Evolutionary conservation across 208 protist genomes (phyloP), one percentile per base, ranked within the genome.

Genomic region (Angomonas deanei): DNA sequence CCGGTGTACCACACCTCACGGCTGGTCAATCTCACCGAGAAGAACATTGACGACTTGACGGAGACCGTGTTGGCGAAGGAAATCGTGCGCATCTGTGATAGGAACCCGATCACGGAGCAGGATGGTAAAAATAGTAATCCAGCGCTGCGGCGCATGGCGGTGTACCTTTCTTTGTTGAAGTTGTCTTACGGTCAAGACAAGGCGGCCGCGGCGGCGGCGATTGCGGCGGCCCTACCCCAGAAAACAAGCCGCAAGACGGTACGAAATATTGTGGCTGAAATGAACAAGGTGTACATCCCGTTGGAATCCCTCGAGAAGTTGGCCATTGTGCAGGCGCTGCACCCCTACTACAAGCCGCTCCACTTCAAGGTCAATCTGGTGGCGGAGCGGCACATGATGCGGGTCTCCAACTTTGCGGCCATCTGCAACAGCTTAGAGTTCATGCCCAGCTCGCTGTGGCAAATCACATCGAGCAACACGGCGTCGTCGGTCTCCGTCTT

Each of bases 351-450:
- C 50, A 34, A 27, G 13, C n/a, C 50, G 19, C 1, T 56, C 4
- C 23, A 32, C 13, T 27, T 56, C 4, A 32, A 11, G 13, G 19
- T n/a, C 26, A 24, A 56, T 24, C 23, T 56, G 26, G 13, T 56
- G 4, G 50, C 50, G 23, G 50, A 56, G 50, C 50, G 50, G 10
- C 50, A 56, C 50, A n/a, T 56, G 10, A 56, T 56, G 50, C 50
- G 50, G 13, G 10, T 5, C 47, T 8, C 21, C 47, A 11, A 53
- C 47, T 13, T 53, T 53, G 47, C 19, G 23, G 8, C 47, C 23
- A n/a, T 11, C 47, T 5, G 11, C n/a, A 26, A 53, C 47, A 6
- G 8, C 47, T n/a, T 15, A 42, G 34, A n/a, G n/a, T n/a, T n/a
- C n/a, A n/a, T n/a, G n/a, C n/a, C n/a, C n/a, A n/a, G n/a, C n/a